Conservation (phyloP, 2,329 filamentous ascomycete genomes). For the Calonectria henricotiae region DNA sequence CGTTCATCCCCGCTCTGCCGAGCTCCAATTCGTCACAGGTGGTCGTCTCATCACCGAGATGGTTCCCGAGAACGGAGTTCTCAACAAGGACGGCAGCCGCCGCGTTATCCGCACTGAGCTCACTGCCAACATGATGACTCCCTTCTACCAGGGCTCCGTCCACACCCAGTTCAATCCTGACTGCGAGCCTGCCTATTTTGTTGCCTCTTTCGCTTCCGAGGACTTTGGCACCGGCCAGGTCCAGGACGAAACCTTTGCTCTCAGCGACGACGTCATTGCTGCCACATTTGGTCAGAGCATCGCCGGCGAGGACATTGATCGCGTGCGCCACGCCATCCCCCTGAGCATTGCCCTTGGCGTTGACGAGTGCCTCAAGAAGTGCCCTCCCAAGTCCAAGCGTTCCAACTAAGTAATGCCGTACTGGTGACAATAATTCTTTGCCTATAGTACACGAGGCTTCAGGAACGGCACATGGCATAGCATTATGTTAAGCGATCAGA, state of each 20-base stretch:
- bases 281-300: constrained; percentile 66
- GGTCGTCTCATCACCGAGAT: constrained; percentile 69
- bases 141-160: constrained; percentile 70
- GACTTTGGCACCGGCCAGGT: constrained; percentile 70
- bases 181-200: constrained; percentile 67
- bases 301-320: constrained; percentile 64
- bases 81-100: constrained; percentile 56
- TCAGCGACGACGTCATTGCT: constrained; percentile 63
- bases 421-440: neutral
- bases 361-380: constrained; percentile 65
- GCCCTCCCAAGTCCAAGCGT: constrained; percentile 60
- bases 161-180: constrained; percentile 73
- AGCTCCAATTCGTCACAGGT: constrained; percentile 68
- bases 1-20: constrained; percentile 69
- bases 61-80: constrained; percentile 68
- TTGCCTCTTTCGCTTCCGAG: constrained; percentile 67
- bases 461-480: constrained; percentile 18
- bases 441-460: constrained; percentile 3
- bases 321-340: constrained; percentile 62
- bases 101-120: constrained; percentile 64
- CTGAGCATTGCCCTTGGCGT: constrained; percentile 68
- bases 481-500: neutral
- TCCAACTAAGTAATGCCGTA: constrained; percentile 38
- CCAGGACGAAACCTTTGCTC: constrained; percentile 67
- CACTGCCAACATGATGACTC: constrained; percentile 65